These are phyloP conservation scores for Cucurbita pepo DNA, from an alignment of 306 rosid species.

Conservation along the genomic window DNA sequence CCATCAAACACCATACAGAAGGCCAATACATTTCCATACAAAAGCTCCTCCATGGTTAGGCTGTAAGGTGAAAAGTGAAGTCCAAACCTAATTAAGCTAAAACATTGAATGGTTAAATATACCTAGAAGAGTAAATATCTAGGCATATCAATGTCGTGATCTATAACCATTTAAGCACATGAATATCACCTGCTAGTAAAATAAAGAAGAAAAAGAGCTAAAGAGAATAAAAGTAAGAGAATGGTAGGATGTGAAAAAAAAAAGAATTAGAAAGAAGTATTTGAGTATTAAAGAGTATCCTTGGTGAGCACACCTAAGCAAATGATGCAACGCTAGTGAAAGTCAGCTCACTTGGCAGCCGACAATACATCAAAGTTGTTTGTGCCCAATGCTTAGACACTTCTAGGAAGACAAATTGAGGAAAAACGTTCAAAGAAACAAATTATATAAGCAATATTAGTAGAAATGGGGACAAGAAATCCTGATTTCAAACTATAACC, in stretches of 20 bases:
- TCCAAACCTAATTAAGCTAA: neutral
- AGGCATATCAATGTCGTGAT: neutral
- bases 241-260: neutral
- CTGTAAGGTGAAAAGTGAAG: neutral
- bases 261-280: neutral
- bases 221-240: neutral
- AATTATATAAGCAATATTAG: neutral
- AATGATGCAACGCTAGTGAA: neutral
- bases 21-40: neutral
- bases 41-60: neutral
- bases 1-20: neutral
- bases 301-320: neutral
- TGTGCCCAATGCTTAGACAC: neutral
- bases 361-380: neutral
- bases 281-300: neutral
- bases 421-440: neutral
- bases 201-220: neutral
- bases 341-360: neutral
- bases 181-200: neutral
- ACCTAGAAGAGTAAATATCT: neutral
- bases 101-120: neutral
- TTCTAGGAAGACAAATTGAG: neutral
- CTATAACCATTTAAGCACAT: neutral
- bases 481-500: neutral
- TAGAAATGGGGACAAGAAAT: neutral